Evolutionary conservation across 2,329 filamentous ascomycete genomes (phyloP).

Genomic region (Catunica adiposa): DNA sequence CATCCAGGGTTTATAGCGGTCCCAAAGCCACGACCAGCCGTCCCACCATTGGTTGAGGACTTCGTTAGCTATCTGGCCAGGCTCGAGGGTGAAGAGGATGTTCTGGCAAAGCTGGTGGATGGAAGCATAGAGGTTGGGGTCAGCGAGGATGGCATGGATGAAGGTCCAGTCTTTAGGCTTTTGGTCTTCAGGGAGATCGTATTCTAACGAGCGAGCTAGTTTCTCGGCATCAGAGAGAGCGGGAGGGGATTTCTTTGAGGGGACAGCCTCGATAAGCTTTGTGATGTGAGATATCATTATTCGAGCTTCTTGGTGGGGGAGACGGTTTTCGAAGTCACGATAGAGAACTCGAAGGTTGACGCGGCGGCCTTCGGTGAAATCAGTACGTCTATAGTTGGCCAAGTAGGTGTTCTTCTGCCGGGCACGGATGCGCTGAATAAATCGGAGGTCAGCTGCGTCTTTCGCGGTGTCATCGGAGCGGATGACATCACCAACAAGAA

Average conservation of each 20-base stretch:
- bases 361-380: too few species aligned
- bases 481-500: too few species aligned
- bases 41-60: background rate
- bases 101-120: background rate
- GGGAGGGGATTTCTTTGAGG: background rate
- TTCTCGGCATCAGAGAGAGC: background rate
- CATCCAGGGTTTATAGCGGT: background rate
- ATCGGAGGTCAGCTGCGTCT: too few species aligned
- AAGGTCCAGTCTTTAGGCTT: background rate
- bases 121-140: background rate
- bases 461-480: too few species aligned
- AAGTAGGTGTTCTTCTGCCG: too few species aligned
- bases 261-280: background rate
- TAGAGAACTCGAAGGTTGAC: too few species aligned
- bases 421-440: too few species aligned
- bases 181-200: background rate
- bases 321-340: background rate
- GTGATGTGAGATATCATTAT: background rate
- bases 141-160: background rate
- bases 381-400: too few species aligned
- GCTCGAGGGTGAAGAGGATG: background rate
- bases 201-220: background rate
- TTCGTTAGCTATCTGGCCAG: background rate
- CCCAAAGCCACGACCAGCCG: background rate
- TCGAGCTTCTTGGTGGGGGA: background rate